These are phyloP conservation scores for Naganishia friedmannii DNA, from an alignment of 768 basidiomycete genomes.

Conservation along the genomic window DNA sequence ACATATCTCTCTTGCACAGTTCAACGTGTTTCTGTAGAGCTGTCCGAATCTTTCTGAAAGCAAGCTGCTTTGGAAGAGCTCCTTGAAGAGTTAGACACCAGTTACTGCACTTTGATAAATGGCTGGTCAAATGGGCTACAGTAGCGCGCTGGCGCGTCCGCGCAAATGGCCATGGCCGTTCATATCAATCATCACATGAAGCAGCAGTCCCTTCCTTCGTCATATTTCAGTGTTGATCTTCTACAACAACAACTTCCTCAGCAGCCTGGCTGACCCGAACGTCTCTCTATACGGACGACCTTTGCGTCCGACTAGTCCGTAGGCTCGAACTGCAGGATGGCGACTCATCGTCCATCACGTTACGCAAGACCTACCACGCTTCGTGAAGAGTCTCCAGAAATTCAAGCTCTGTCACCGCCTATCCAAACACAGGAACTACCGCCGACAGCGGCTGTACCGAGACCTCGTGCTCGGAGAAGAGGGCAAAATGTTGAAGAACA, in stretches of 20 bases:
- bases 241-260: background rate
- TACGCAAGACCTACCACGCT: background rate
- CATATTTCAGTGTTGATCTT: background rate
- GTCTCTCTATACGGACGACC: background rate
- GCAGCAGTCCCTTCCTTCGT: background rate
- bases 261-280: background rate
- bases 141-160: background rate
- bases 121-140: background rate
- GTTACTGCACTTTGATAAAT: too few relatives aligned
- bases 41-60: too few relatives aligned
- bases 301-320: background rate
- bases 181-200: slow-evolving; percentile 7
- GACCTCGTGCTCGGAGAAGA: background rate
- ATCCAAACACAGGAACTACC: slow-evolving; percentile 1
- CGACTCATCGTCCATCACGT: background rate
- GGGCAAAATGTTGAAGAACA: background rate
- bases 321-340: background rate
- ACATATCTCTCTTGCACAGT: background rate
- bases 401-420: background rate
- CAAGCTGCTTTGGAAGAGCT: too few relatives aligned
- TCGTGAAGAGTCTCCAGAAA: background rate
- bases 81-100: too few relatives aligned
- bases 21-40: background rate
- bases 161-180: background rate
- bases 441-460: background rate